Base-by-base conservation (phyloP, 2,329 filamentous ascomycete species). In the Biscogniauxia marginata region DNA sequence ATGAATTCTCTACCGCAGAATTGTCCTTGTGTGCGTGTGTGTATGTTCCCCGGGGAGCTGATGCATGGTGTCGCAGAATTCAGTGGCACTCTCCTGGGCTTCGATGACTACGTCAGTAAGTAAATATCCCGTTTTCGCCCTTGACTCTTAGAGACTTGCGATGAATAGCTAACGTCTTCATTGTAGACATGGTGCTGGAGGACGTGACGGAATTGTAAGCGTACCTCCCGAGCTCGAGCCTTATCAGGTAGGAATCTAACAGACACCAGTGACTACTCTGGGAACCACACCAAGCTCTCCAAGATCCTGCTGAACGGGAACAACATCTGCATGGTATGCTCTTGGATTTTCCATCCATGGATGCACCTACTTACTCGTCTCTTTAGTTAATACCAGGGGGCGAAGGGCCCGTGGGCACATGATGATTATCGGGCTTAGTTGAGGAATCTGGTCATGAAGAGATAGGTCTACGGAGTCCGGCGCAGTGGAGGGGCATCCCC, bases 31-130 rank as follows among this genome's bases (percentile, higher is more conserved):
- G 11, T 46, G 44, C 21, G 8, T 46, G n/a, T 46, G 8, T 9
- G n/a, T n/a, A n/a, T n/a, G n/a, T n/a, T n/a, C n/a, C n/a, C n/a
- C n/a, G n/a, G n/a, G n/a, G n/a, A n/a, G n/a, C 39, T 23, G 39
- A 4, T 18, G 21, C 34, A 56, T 57, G 20, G 52, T n/a, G n/a
- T n/a, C 52, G 13, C 50, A 98, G 95, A 99, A 75, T 99, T 99
- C 78, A 91, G 90, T 65, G 95, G 95, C 53, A 97, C 91, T 7
- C 82, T 99, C 22, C 84, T 96, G 54, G 95, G 95, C 2, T 99
- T 99, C 69, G 95, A 99, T 73, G 95, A 99, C 83, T 99, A 98
- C 79, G 95, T 99, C 83, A 99, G 93, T 97, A 83, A 80, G 93
- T 96, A 69, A n/a, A 46, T 44, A n/a, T n/a, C n/a, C n/a, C n/a